Conservation (phyloP, 108 stramenopile species). For the Skeletonema menzelii region DNA sequence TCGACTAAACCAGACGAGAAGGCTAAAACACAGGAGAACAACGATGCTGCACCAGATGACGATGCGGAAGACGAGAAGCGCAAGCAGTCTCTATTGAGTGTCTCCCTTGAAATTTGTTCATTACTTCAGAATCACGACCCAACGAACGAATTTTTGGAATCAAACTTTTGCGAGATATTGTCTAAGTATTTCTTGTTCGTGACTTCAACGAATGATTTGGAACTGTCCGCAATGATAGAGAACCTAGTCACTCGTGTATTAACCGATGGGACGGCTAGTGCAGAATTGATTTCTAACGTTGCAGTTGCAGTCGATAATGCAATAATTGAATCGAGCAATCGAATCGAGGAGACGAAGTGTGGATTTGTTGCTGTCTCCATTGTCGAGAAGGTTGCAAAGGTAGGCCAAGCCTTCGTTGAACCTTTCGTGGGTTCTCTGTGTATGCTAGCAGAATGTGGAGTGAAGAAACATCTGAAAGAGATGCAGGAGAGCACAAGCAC, state of each 20-base stretch:
- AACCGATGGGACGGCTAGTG: constrained; percentile 6
- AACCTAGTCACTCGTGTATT: constrained; percentile 12
- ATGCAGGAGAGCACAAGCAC: background rate
- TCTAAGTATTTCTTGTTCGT: constrained; percentile 1
- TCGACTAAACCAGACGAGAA: constrained; percentile 8
- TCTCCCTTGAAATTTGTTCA: constrained; percentile 16
- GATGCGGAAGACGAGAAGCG: background rate
- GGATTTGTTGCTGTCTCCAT: constrained; percentile 52
- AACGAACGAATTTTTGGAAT: constrained; percentile 1
- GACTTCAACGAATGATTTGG: constrained; percentile 7
- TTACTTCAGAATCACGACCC: constrained; percentile 27
- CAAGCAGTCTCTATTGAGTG: background rate
- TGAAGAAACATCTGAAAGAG: constrained; percentile 45
- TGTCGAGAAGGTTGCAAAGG: constrained; percentile 48
- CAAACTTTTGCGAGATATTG: constrained; percentile 7
- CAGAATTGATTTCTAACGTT: constrained; percentile 15
- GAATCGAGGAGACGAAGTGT: constrained; percentile 9
- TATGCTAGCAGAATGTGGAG: constrained; percentile 40
- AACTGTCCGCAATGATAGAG: constrained; percentile 6
- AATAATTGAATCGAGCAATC: constrained; percentile 2
- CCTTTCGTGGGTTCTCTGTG: constrained; percentile 53
- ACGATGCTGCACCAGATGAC: background rate
- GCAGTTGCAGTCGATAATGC: constrained; percentile 25
- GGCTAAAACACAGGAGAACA: background rate
- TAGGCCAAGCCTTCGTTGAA: constrained; percentile 38